A percentile compares a stretch with the other conserved stretches of the same genome.
Evolutionary conservation across 2,329 filamentous ascomycete species (phyloP).

Genomic region (Capronia epimyces): DNA sequence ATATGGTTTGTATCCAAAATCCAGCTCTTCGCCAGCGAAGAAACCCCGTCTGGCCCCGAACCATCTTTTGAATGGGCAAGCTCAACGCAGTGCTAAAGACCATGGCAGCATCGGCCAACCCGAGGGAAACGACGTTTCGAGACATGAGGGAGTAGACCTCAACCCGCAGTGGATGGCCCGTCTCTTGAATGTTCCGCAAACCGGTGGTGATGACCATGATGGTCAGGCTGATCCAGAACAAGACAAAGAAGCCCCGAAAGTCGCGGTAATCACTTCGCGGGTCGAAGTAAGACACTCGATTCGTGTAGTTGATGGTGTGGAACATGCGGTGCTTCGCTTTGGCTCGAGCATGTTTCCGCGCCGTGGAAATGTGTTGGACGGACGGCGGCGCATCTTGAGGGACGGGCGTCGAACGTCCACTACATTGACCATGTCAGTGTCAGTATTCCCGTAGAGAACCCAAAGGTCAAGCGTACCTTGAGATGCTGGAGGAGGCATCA

Average conservation of each 20-base stretch:
- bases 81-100: slow-evolving; percentile 66
- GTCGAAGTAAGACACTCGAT: slow-evolving; percentile 92
- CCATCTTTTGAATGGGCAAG: slow-evolving; percentile 66
- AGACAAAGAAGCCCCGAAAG: slow-evolving; percentile 93
- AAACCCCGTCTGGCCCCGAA: slow-evolving; percentile 51
- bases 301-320: slow-evolving; percentile 84
- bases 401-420: slow-evolving; percentile 76
- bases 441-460: neutral
- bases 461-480: slow-evolving; percentile 32
- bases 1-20: slow-evolving; percentile 75
- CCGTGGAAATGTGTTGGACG: slow-evolving; percentile 75
- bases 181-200: slow-evolving; percentile 88
- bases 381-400: slow-evolving; percentile 91
- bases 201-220: slow-evolving; percentile 97
- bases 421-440: slow-evolving; percentile 39
- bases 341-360: slow-evolving; percentile 74
- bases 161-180: slow-evolving; percentile 75
- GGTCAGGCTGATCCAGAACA: slow-evolving; percentile 95
- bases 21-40: slow-evolving; percentile 72
- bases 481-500: slow-evolving; percentile 33
- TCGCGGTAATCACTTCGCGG: slow-evolving; percentile 85
- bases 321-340: slow-evolving; percentile 80
- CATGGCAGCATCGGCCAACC: slow-evolving; percentile 78
- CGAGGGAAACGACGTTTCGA: slow-evolving; percentile 82
- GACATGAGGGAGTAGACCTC: slow-evolving; percentile 86